Evolutionary conservation across 306 rosid species (phyloP).

Genomic region (Corylus heterophylla): DNA sequence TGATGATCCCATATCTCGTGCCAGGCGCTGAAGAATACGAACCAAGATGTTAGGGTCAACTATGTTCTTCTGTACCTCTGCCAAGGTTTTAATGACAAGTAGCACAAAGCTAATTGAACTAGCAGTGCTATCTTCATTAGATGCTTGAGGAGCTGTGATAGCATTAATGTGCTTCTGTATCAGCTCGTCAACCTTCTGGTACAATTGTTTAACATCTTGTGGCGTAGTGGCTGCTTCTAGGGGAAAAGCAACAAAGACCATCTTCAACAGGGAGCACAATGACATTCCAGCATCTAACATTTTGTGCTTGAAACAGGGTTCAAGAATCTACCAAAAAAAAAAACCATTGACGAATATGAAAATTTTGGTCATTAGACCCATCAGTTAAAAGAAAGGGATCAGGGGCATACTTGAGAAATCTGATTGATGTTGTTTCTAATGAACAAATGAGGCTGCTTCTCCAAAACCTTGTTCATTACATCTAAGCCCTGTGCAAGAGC

Average conservation of each 20-base stretch:
- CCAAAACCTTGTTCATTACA: slow-evolving; percentile 98
- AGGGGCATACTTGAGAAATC: slow-evolving; percentile 84
- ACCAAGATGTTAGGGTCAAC: slow-evolving; percentile 76
- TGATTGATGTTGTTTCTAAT: slow-evolving; percentile 88
- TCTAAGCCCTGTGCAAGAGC: slow-evolving; percentile 99
- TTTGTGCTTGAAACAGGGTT: slow-evolving; percentile 95
- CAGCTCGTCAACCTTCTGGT: slow-evolving; percentile 92
- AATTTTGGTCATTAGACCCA: slow-evolving; percentile 6
- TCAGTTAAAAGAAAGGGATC: slow-evolving; percentile 14
- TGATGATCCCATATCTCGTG: slow-evolving; percentile 92
- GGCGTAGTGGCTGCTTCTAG: slow-evolving; percentile 78
- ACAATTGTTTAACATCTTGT: slow-evolving; percentile 70
- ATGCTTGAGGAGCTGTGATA: slow-evolving; percentile 70
- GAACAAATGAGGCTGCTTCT: slow-evolving; percentile 97
- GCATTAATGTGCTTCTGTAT: slow-evolving; percentile 76
- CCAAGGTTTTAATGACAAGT: slow-evolving; percentile 87
- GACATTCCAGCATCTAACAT: slow-evolving; percentile 94
- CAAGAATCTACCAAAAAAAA: slow-evolving; percentile 64
- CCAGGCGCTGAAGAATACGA: slow-evolving; percentile 91
- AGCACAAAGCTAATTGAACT: slow-evolving; percentile 80
- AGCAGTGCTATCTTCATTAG: slow-evolving; percentile 76
- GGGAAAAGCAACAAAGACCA: slow-evolving; percentile 95
- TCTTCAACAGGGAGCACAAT: slow-evolving; percentile 88
- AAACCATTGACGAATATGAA: slow-evolving; percentile 16
- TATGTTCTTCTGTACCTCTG: slow-evolving; percentile 89